Evolutionary conservation across 352 stramenopile genomes (phyloP), one percentile per base, ranked within the genome.

Genomic region (Elongisporangium undulatum): DNA sequence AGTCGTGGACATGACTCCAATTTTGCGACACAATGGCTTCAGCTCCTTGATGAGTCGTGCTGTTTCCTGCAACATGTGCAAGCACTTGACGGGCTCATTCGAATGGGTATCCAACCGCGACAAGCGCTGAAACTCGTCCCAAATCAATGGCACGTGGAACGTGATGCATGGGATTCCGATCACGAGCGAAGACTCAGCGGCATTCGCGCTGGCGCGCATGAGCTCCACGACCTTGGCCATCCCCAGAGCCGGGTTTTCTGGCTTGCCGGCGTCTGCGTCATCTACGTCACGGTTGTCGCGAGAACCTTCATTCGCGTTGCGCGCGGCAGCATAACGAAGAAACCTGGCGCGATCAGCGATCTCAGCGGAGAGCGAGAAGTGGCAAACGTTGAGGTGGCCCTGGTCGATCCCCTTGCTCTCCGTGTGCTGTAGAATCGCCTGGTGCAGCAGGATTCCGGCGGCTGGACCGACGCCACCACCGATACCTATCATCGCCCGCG

Each of bases 221-320:
- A 82, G 67, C 41, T 70, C 70, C 13, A 82, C 74, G 23, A 66
- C 82, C 17, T 69, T 68, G 59, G 73, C 73, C 75, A 85, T 85
- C n/a, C 75, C 70, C 4, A 49, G 55, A 16, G 70, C 75, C 1
- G 75, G 75, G 53, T 82, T 85, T 45, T 85, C 71, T n/a, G 66
- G 10, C 22, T 34, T 15, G 13, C 22, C 9, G 2, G 34, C 39
- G 39, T 71, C 61, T 23, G 51, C 26, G 49, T 61, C 29, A 8
- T n/a, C 26, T 13, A 48, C 39, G 15, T 52, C 39, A 4, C 12
- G 52, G 34, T 24, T 57, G 39, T 16, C 24, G 56, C 15, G 52
- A 9, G 8, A 12, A 22, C n/a, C 53, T 22, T 53, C 50, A 7
- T 7, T 38, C 26, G 26, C 26, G 26, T 29, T 24, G 16, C 20